A percentile compares a stretch with the other conserved stretches of the same genome.
Conservation (phyloP, 371 early-diverging fungal genomes). For the Lichtheimia ramosa region DNA sequence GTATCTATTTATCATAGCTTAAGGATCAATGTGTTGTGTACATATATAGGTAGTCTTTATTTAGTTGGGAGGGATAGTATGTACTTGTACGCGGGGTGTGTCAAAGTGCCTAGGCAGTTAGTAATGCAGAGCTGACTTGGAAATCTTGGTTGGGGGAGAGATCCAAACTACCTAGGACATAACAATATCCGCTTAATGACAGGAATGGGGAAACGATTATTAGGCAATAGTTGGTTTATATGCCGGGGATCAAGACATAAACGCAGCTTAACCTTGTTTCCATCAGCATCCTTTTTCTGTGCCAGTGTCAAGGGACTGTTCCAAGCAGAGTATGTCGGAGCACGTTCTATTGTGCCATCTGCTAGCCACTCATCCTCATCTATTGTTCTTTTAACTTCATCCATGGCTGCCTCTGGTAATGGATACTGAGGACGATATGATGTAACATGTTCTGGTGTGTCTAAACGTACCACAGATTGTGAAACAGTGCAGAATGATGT, state of each 20-base stretch:
- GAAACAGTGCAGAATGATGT: constrained; percentile 17
- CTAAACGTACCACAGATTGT: constrained; percentile 11
- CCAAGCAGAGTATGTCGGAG: not conserved
- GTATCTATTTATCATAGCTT: too few species aligned
- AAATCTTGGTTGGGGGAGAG: too few species aligned
- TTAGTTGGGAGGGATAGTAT: too few species aligned
- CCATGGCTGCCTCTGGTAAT: not conserved
- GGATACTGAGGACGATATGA: constrained; percentile 14
- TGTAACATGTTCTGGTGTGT: constrained; percentile 3
- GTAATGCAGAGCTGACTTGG: too few species aligned
- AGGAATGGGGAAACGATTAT: constrained; percentile 25
- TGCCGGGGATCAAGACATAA: constrained; percentile 22
- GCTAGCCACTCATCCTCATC: constrained; percentile 8
- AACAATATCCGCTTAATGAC: constrained; percentile 4
- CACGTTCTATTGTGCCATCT: constrained; percentile 3
- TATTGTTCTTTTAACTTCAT: constrained; percentile 4
- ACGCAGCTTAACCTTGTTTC: constrained; percentile 12
- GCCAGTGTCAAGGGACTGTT: constrained; percentile 29
- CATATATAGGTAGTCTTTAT: too few species aligned
- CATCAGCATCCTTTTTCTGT: constrained; percentile 15
- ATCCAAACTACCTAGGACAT: too few species aligned
- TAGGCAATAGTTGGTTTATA: constrained; percentile 15
- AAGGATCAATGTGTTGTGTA: too few species aligned
- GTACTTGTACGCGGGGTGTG: too few species aligned
- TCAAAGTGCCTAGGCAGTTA: too few species aligned